Evolutionary conservation across 2,329 filamentous ascomycete species (phyloP).

Genomic region (Thielaviopsis populi): DNA sequence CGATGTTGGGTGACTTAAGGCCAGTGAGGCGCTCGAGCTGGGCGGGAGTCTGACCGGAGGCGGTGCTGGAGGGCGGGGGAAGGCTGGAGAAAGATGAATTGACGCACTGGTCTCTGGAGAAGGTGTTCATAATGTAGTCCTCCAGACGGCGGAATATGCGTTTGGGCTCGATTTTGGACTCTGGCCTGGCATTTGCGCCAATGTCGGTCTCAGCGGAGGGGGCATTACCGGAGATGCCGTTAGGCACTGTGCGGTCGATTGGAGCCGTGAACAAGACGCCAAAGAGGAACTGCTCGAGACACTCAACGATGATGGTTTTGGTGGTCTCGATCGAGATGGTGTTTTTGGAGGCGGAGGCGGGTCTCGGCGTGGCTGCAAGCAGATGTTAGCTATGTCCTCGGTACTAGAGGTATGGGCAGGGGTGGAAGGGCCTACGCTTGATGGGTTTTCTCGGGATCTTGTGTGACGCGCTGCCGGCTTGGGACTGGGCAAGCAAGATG

Average conservation of each 20-base stretch:
- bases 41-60: background rate
- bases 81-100: constrained; percentile 51
- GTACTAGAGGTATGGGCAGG: too few relatives aligned
- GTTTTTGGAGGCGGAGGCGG: background rate
- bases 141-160: constrained; percentile 59
- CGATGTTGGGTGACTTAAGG: constrained; percentile 50
- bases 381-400: background rate
- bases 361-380: background rate
- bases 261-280: background rate
- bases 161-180: constrained; percentile 19
- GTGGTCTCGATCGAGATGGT: background rate
- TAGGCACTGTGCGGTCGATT: background rate
- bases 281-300: constrained; percentile 1
- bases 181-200: background rate
- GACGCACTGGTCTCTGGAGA: constrained; percentile 55
- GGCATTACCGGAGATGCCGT: background rate
- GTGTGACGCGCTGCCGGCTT: background rate
- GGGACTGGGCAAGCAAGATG: background rate
- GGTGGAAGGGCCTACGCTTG: background rate
- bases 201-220: background rate
- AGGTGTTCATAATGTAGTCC: constrained; percentile 56
- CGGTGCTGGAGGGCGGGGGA: background rate
- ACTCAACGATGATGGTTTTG: background rate
- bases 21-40: constrained; percentile 25
- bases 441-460: constrained; percentile 9